Evolutionary conservation across 129 eudicot species (phyloP).

Genomic region (Pulicaria dysenterica): DNA sequence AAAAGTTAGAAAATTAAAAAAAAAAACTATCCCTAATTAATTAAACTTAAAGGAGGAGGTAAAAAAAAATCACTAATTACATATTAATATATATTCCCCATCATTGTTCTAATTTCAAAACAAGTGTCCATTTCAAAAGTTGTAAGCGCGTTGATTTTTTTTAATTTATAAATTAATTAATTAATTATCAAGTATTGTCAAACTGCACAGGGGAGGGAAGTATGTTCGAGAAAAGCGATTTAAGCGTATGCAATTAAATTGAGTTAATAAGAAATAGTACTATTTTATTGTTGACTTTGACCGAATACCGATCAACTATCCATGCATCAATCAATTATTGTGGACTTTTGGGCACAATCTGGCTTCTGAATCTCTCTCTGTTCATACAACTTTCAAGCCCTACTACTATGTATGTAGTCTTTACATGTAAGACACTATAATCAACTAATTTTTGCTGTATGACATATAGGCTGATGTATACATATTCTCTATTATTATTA

Average conservation of each 20-base stretch:
- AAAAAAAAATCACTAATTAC: conserved; percentile 4
- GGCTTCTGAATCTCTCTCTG: conserved; percentile 18
- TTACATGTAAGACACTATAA: conserved; percentile 17
- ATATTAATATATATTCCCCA: neutral
- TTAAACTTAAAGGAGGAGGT: no score
- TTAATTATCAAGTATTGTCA: neutral
- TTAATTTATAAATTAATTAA: neutral
- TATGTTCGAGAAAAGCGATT: conserved; percentile 26
- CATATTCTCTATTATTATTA: neutral
- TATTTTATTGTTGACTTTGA: conserved; percentile 39
- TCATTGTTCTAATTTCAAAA: conserved; percentile 9
- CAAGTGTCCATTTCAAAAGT: conserved; percentile 15
- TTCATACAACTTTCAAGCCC: conserved; percentile 32
- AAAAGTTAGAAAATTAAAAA: no score
- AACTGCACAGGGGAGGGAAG: conserved; percentile 16
- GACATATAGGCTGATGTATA: conserved; percentile 30
- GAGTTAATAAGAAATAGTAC: conserved; percentile 9
- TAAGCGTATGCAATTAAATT: conserved; percentile 31
- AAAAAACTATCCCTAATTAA: no score
- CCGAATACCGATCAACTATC: conserved; percentile 32
- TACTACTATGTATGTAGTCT: conserved; percentile 25
- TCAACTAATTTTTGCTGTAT: conserved; percentile 17
- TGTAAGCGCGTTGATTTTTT: conserved; percentile 19
- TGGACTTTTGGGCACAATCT: conserved; percentile 36
- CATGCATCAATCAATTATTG: conserved; percentile 34